Percentiles rank a stretch among this genome's conserved stretches.
Evolutionary conservation across 768 basidiomycete species (phyloP).

Genomic region (Lactarius sanguifluus): DNA sequence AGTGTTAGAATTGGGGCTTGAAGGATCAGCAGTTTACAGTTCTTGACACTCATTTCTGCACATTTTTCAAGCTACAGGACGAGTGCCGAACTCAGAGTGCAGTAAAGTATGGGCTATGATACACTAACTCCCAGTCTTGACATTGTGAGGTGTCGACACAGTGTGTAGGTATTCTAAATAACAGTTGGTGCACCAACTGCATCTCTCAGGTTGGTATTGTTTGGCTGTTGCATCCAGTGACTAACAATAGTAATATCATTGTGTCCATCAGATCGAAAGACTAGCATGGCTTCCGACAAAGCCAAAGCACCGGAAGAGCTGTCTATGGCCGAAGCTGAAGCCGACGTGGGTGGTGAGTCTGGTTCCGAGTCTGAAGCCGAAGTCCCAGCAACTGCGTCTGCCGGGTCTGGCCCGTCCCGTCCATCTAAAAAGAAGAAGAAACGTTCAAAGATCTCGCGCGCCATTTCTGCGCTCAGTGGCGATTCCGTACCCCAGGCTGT

Average conservation of each 20-base stretch:
- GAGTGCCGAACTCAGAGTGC: too few relatives aligned
- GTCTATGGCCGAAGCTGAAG: conserved; percentile 1
- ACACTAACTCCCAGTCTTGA: too few relatives aligned
- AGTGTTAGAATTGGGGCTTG: too few relatives aligned
- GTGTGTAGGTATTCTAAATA: too few relatives aligned
- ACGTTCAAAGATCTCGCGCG: conserved; percentile 65
- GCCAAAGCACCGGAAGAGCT: conserved; percentile 16
- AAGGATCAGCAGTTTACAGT: too few relatives aligned
- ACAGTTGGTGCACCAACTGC: too few relatives aligned
- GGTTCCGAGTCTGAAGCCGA: conserved; percentile 18
- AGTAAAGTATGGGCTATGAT: too few relatives aligned
- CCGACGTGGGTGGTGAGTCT: conserved; percentile 11
- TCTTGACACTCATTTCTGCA: too few relatives aligned
- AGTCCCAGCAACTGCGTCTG: conserved; percentile 7
- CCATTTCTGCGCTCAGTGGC: conserved; percentile 49
- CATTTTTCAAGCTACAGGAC: too few relatives aligned
- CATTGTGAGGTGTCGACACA: too few relatives aligned
- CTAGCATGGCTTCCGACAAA: conserved; percentile 19
- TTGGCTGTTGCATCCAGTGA: too few relatives aligned
- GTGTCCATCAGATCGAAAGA: neutral
- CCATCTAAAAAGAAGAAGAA: conserved; percentile 84
- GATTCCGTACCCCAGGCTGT: conserved; percentile 66
- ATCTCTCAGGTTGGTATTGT: too few relatives aligned
- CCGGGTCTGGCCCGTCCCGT: conserved; percentile 36
- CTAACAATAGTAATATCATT: neutral